Evolutionary conservation across 441 rosid genomes (phyloP).

Genomic region (Theobroma grandiflorum): DNA sequence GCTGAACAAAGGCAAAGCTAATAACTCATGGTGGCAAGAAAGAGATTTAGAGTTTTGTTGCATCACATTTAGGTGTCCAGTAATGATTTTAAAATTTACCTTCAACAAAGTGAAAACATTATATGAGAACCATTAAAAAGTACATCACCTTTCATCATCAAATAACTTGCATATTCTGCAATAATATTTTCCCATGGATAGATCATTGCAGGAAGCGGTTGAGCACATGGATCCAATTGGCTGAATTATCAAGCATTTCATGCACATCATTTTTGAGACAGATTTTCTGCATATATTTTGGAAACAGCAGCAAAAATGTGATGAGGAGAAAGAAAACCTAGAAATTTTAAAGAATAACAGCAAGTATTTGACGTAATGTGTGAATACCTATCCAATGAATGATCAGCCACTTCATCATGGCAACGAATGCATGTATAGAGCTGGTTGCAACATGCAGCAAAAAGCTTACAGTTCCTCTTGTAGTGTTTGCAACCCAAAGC

Average conservation of each 20-base stretch:
- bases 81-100: slow-evolving; percentile 1
- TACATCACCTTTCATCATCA: slow-evolving; percentile 70
- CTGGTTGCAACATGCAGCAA: slow-evolving; percentile 69
- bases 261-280: slow-evolving; percentile 82
- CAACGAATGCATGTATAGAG: slow-evolving; percentile 79
- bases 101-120: slow-evolving; percentile 7
- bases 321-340: slow-evolving; percentile 3
- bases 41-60: not conserved
- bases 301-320: slow-evolving; percentile 23
- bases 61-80: not conserved
- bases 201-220: slow-evolving; percentile 55
- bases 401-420: slow-evolving; percentile 83
- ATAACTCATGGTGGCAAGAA: not conserved
- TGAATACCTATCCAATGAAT: slow-evolving; percentile 66
- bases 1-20: not conserved
- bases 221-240: slow-evolving; percentile 62
- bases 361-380: not conserved
- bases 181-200: slow-evolving; percentile 77
- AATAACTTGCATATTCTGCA: slow-evolving; percentile 80
- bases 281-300: slow-evolving; percentile 52
- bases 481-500: slow-evolving; percentile 81
- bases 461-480: slow-evolving; percentile 76
- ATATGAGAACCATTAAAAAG: slow-evolving; percentile 22
- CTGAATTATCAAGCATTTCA: slow-evolving; percentile 78
- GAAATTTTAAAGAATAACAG: slow-evolving; percentile 20